These are phyloP conservation scores for Boletus rufocinnamomeus DNA, from an alignment of 768 basidiomycete genomes.

Conservation along the genomic window DNA sequence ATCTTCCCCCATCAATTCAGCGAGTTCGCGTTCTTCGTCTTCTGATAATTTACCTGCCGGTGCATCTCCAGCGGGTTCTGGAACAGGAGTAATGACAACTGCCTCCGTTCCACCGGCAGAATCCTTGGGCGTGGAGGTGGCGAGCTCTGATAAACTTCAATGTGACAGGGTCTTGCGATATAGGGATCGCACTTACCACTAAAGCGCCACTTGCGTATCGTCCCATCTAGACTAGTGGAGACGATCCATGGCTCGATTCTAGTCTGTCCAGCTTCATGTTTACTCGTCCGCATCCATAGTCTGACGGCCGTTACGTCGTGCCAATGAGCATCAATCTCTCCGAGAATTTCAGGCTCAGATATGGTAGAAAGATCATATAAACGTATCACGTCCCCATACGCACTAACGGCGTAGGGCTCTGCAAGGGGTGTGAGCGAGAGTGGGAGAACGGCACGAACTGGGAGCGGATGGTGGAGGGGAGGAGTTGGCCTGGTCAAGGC, in stretches of 20 bases:
- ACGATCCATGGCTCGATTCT: constrained; percentile 78
- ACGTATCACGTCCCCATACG: constrained; percentile 79
- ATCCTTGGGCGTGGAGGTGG: constrained; percentile 26
- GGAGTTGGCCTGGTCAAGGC: constrained; percentile 42
- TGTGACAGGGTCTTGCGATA: background rate
- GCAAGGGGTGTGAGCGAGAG: constrained; percentile 60
- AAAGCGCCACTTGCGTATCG: constrained; percentile 83
- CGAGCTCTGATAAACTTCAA: constrained; percentile 26
- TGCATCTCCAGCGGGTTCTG: constrained; percentile 29
- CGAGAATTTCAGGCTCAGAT: constrained; percentile 69
- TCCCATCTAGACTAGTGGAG: constrained; percentile 83
- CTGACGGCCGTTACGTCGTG: constrained; percentile 81
- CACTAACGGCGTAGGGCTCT: constrained; percentile 79
- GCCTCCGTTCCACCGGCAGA: constrained; percentile 19
- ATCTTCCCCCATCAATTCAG: constrained; percentile 63
- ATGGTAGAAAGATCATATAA: constrained; percentile 74
- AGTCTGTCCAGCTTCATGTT: constrained; percentile 46
- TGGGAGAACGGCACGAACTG: constrained; percentile 75
- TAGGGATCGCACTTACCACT: constrained; percentile 43
- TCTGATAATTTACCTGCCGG: constrained; percentile 59
- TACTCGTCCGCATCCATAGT: constrained; percentile 63
- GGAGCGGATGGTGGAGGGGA: constrained; percentile 58
- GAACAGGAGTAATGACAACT: constrained; percentile 29
- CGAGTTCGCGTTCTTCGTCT: constrained; percentile 89
- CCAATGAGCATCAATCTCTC: constrained; percentile 83